Percentiles rank a stretch among this genome's conserved stretches.
Evolutionary conservation across 352 stramenopile genomes (phyloP).

Genomic region (Lagenidium giganteum): DNA sequence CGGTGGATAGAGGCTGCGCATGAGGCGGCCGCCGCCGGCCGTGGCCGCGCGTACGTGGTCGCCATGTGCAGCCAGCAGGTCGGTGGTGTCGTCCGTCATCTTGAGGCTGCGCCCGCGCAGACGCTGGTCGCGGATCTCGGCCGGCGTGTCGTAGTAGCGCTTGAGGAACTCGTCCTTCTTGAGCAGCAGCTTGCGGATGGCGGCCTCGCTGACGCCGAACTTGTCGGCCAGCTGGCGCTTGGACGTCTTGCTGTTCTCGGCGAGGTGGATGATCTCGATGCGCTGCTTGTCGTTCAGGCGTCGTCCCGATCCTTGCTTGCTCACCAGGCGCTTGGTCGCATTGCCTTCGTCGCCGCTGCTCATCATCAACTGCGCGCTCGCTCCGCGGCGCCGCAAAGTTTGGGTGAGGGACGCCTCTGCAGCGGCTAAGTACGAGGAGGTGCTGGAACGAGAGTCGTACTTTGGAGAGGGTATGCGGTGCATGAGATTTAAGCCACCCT

Average conservation of each 20-base stretch:
- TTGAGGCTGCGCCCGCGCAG: conserved; percentile 54
- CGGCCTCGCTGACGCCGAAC: conserved; percentile 73
- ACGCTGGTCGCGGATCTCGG: conserved; percentile 67
- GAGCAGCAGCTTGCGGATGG: conserved; percentile 74
- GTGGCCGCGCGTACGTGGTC: neutral
- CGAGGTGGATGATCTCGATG: conserved; percentile 81
- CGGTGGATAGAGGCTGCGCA: conserved; percentile 40
- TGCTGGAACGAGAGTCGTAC: too few relatives aligned
- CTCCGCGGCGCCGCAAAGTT: too few relatives aligned
- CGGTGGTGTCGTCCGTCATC: conserved; percentile 3
- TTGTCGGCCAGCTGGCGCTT: conserved; percentile 74
- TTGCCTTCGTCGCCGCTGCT: too few relatives aligned
- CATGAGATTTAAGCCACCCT: too few relatives aligned
- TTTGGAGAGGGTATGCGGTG: too few relatives aligned
- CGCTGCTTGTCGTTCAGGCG: conserved; percentile 78
- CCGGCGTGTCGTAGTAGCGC: conserved; percentile 76
- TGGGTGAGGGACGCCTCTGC: too few relatives aligned
- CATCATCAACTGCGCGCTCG: too few relatives aligned
- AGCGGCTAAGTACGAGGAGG: too few relatives aligned
- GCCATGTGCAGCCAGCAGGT: neutral
- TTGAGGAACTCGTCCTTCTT: conserved; percentile 80
- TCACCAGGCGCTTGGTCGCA: too few relatives aligned
- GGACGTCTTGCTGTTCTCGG: conserved; percentile 71
- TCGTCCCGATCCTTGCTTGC: conserved; percentile 67
- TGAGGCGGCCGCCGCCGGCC: neutral